phyloP scores from a whole-genome alignment of 805 yeast species.

The Candida tibetensis region DNA sequence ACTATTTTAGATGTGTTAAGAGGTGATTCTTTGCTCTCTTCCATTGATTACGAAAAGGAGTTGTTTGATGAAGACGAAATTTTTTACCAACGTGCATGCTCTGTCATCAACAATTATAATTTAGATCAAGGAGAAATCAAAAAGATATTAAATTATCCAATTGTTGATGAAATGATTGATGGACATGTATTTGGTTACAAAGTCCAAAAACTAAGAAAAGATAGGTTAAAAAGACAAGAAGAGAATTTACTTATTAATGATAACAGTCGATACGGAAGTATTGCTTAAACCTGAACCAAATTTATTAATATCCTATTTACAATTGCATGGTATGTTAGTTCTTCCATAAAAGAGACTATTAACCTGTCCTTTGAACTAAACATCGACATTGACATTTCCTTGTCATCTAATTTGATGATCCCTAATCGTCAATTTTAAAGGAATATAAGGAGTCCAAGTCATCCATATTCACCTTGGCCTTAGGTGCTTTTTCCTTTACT shows the following conservation, averaged over 20 bases:
- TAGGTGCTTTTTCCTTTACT: constrained; percentile 2
- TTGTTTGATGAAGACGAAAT: constrained; percentile 38
- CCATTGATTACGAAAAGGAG: constrained; percentile 31
- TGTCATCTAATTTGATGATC: too few species aligned
- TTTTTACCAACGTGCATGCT: constrained; percentile 30
- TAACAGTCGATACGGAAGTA: constrained; percentile 25
- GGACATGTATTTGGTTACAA: constrained; percentile 43
- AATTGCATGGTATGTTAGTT: neutral
- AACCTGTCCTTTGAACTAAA: too few species aligned
- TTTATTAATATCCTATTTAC: constrained; percentile 6
- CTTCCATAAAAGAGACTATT: too few species aligned
- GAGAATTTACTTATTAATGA: constrained; percentile 12
- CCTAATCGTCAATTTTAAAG: constrained; percentile 39
- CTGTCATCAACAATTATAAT: constrained; percentile 30
- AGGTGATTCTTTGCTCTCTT: constrained; percentile 8
- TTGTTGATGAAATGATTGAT: constrained; percentile 39
- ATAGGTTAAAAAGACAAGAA: constrained; percentile 16
- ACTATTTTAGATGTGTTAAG: constrained; percentile 6
- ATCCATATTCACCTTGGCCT: constrained; percentile 19
- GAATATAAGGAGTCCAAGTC: constrained; percentile 41
- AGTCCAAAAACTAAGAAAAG: constrained; percentile 35
- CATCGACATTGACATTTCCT: too few species aligned
- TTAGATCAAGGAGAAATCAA: constrained; percentile 35
- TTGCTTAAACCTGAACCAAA: constrained; percentile 16
- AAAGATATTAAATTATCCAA: constrained; percentile 38